phyloP scores from a whole-genome alignment of 192 early-diverging fungal species.

The Dispira simplex region DNA sequence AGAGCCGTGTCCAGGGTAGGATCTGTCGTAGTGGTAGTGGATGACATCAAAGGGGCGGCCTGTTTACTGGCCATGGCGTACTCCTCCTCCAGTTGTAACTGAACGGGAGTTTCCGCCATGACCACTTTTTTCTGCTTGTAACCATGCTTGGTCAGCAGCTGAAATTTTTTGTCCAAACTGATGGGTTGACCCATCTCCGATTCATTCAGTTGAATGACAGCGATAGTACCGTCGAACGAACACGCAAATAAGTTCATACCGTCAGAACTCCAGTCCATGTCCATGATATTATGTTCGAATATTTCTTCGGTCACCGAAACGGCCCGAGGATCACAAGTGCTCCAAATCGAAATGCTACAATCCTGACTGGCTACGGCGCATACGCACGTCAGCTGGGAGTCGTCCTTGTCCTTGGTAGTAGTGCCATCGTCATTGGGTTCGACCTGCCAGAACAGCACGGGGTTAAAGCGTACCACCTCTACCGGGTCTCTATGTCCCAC shows the following conservation, averaged over 20 bases:
- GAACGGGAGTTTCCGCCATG: slow-evolving; percentile 40
- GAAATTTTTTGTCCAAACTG: slow-evolving; percentile 45
- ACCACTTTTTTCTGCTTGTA: slow-evolving; percentile 25
- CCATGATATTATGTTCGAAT: slow-evolving; percentile 73
- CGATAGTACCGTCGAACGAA: slow-evolving; percentile 83
- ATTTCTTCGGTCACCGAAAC: slow-evolving; percentile 52
- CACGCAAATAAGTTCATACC: slow-evolving; percentile 63
- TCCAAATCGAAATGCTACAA: slow-evolving; percentile 75
- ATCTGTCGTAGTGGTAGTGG: slow-evolving; percentile 13
- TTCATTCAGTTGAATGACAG: slow-evolving; percentile 48
- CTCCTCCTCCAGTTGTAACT: slow-evolving; percentile 50
- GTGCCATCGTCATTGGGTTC: slow-evolving; percentile 13
- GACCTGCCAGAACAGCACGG: slow-evolving; percentile 46
- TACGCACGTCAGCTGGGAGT: slow-evolving; percentile 28
- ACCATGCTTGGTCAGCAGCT: slow-evolving; percentile 29
- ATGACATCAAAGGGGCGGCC: slow-evolving; percentile 13
- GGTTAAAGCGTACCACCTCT: slow-evolving; percentile 84
- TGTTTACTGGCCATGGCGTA: slow-evolving; percentile 13
- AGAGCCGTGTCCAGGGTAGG: slow-evolving; percentile 14
- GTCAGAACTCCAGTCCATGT: slow-evolving; percentile 75
- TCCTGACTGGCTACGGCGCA: slow-evolving; percentile 89
- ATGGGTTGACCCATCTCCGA: slow-evolving; percentile 53
- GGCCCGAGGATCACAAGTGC: slow-evolving; percentile 53
- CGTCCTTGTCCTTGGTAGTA: slow-evolving; percentile 12
- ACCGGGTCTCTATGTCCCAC: slow-evolving; percentile 82